Evolutionary conservation across 495 filamentous ascomycete genomes (phyloP), one percentile per base, ranked within the genome.

Genomic region (Xylaria telfairii): DNA sequence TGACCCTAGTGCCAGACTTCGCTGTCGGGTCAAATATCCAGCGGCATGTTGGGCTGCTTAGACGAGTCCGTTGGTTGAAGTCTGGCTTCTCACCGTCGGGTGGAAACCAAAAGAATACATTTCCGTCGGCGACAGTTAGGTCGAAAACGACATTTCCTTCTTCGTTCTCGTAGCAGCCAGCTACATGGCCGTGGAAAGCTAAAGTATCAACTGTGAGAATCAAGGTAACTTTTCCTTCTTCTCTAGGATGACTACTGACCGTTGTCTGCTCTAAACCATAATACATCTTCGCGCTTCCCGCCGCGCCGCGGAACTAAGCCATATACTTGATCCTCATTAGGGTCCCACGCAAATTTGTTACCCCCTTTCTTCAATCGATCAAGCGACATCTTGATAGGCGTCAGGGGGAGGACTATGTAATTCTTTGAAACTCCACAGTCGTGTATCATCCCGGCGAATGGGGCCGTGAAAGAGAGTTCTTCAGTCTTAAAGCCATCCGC

Each of bases 81-180:
- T 74, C 74, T 12, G 74, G 77, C 44, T 24, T 54, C 61, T 67
- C 71, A 34, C 77, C 70, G 21, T 83, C 80, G 10, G 84, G 85
- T 2, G 87, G 87, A 74, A 86, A 88, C 77, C 81, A 88, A 78
- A 84, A 88, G 76, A 88, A 88, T 19, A 87, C 85, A 72, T 88
- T 87, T 21, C 84, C 83, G 63, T 86, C 83, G 3, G 85, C 85
- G 0, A 89, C 81, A n/a, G 85, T 86, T 5, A 89, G 78, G 73
- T 89, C 87, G 70, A 85, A 79, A 12, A 85, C 75, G 7, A 89
- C 78, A 13, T 85, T 72, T 4, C 87, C 86, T 5, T 81, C 71
- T 3, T 79, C 79, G 37, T 85, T 77, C 74, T 87, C 85, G 72
- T 84, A 88, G 66, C 83, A 85, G 42, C 85, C 85, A 0, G 82